These are phyloP conservation scores for Coniosporium tulheliwenetii DNA, from an alignment of 2,329 filamentous ascomycete genomes.

Conservation along the genomic window DNA sequence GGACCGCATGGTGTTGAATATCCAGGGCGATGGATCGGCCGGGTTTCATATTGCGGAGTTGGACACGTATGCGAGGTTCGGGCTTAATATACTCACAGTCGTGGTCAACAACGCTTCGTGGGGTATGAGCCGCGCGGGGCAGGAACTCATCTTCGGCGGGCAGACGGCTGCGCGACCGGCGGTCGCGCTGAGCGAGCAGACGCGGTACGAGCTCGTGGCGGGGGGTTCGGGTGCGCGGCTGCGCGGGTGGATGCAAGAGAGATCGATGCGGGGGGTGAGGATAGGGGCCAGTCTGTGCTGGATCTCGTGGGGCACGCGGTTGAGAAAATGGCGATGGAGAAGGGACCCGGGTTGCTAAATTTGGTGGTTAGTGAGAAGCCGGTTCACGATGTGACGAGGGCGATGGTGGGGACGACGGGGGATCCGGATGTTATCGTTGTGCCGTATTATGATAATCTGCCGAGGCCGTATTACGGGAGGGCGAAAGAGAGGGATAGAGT, in stretches of 20 bases:
- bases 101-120: slow-evolving; percentile 28
- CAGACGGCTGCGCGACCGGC: slow-evolving; percentile 15
- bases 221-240: slow-evolving; percentile 20
- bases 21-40: slow-evolving; percentile 29
- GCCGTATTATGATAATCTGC: slow-evolving; percentile 33
- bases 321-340: slow-evolving; percentile 12
- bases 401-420: slow-evolving; percentile 27
- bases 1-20: slow-evolving; percentile 21
- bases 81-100: slow-evolving; percentile 25
- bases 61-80: slow-evolving; percentile 26
- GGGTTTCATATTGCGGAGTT: slow-evolving; percentile 31
- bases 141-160: slow-evolving; percentile 26
- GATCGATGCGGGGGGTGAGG: slow-evolving; percentile 9
- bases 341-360: slow-evolving; percentile 21
- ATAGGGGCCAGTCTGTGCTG: too few relatives aligned
- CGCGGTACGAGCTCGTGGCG: slow-evolving; percentile 26
- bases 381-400: slow-evolving; percentile 17
- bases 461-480: slow-evolving; percentile 10
- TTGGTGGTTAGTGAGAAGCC: slow-evolving; percentile 24
- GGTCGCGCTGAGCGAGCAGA: slow-evolving; percentile 14
- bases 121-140: slow-evolving; percentile 29
- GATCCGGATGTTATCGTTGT: slow-evolving; percentile 29
- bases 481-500: background rate
- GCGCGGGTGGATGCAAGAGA: slow-evolving; percentile 13
- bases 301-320: slow-evolving; percentile 6